phyloP scores from a whole-genome alignment of 2,329 filamentous ascomycete species.

The Diaporthe helianthi region DNA sequence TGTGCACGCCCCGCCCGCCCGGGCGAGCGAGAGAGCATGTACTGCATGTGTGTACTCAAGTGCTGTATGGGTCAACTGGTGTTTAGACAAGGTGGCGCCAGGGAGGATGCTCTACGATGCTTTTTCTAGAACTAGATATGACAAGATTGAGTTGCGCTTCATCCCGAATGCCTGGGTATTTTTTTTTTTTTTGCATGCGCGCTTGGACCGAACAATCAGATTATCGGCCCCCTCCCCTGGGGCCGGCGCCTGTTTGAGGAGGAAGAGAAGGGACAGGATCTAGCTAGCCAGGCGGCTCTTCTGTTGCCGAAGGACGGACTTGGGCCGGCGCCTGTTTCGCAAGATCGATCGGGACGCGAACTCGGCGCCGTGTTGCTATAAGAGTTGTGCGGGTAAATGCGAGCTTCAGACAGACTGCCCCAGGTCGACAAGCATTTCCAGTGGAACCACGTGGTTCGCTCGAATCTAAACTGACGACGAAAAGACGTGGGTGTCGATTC shows the following conservation, averaged over 20 bases:
- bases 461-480: not conserved
- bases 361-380: not conserved
- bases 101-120: conserved; percentile 7
- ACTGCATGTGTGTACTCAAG: no score
- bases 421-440: no score
- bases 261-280: not conserved
- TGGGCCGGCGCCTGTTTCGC: not conserved
- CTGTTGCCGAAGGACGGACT: not conserved
- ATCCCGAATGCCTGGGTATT: conserved; percentile 5
- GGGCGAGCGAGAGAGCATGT: not conserved
- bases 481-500: not conserved
- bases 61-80: no score
- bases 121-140: conserved; percentile 23
- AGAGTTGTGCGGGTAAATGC: not conserved
- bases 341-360: conserved; percentile 7
- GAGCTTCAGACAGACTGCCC: not conserved
- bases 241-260: conserved; percentile 22
- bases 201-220: conserved; percentile 16
- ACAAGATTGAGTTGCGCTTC: conserved; percentile 24
- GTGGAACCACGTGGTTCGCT: not conserved
- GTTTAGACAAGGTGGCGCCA: not conserved
- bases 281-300: not conserved
- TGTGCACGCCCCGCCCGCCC: conserved; percentile 1
- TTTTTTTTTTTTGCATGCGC: conserved; percentile 5
- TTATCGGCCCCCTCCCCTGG: not conserved